A percentile compares a stretch with the other conserved stretches of the same genome.
These are phyloP conservation scores for Phytophthora syringae DNA, from an alignment of 352 stramenopile species.

Conservation along the genomic window DNA sequence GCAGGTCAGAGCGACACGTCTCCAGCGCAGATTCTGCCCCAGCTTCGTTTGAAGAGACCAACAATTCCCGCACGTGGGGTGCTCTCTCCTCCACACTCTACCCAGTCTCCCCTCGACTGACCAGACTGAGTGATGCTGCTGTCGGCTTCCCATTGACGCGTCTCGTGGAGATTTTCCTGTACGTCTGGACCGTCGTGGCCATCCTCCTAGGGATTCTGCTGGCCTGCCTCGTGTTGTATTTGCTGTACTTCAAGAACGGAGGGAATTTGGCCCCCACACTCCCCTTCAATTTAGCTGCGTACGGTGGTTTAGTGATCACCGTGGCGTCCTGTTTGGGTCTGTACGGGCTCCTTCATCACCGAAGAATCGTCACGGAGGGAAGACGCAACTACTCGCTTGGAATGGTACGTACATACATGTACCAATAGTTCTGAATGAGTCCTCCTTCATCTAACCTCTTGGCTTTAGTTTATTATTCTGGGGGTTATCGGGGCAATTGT, in stretches of 20 bases:
- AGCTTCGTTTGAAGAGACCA: slow-evolving; percentile 19
- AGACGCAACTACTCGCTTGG: slow-evolving; percentile 65
- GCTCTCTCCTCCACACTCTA: slow-evolving; percentile 21
- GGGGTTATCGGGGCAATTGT: slow-evolving; percentile 45
- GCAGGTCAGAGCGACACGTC: slow-evolving; percentile 3
- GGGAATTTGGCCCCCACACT: slow-evolving; percentile 54
- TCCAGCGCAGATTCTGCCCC: slow-evolving; percentile 19
- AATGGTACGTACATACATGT: slow-evolving; percentile 36
- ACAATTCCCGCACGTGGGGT: slow-evolving; percentile 21
- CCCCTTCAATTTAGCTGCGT: slow-evolving; percentile 60
- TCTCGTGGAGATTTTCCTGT: slow-evolving; percentile 52
- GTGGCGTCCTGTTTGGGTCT: slow-evolving; percentile 54
- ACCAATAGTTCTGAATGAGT: neutral
- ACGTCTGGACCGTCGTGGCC: slow-evolving; percentile 60
- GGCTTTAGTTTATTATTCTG: slow-evolving; percentile 54
- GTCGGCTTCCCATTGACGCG: slow-evolving; percentile 28
- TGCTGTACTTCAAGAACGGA: slow-evolving; percentile 68
- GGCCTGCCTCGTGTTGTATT: slow-evolving; percentile 61
- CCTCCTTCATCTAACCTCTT: neutral
- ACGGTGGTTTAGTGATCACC: slow-evolving; percentile 47
- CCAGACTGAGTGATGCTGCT: slow-evolving; percentile 14
- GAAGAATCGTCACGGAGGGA: slow-evolving; percentile 55
- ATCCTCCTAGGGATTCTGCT: slow-evolving; percentile 57
- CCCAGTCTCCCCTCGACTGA: neutral
- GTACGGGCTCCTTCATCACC: slow-evolving; percentile 61